These are phyloP conservation scores for Dichomitus squalens DNA, from an alignment of 1,284 basidiomycete genomes.

Conservation along the genomic window DNA sequence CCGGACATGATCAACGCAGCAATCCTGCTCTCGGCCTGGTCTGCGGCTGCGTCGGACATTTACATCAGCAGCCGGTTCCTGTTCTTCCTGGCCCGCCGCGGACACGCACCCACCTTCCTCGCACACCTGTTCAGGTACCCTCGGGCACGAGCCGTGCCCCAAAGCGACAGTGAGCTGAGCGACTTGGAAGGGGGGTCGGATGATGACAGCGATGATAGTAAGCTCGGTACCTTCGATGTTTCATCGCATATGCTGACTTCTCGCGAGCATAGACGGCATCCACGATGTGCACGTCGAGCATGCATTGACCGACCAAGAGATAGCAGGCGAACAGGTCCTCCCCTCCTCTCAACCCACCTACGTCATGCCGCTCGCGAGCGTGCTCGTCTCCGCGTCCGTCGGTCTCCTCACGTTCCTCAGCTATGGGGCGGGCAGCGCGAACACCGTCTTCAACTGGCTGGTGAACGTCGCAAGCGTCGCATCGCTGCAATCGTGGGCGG, in stretches of 20 bases:
- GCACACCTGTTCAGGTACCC: conserved; percentile 28
- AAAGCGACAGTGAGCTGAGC: conserved; percentile 3
- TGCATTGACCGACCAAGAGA: background rate
- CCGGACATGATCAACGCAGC: conserved; percentile 48
- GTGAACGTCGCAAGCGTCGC: conserved; percentile 32
- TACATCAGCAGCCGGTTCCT: conserved; percentile 54
- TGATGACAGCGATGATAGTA: conserved; percentile 8
- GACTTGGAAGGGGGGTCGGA: conserved; percentile 10
- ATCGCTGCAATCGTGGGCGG: conserved; percentile 34
- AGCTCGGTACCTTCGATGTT: background rate
- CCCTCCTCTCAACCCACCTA: conserved; percentile 10
- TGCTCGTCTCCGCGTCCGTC: conserved; percentile 28
- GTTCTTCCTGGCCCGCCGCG: conserved; percentile 48
- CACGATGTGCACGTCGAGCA: background rate
- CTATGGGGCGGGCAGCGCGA: conserved; percentile 13
- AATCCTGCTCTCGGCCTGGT: conserved; percentile 52
- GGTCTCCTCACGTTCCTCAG: conserved; percentile 30
- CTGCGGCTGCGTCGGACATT: conserved; percentile 53
- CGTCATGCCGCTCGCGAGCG: conserved; percentile 30
- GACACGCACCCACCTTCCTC: conserved; percentile 44
- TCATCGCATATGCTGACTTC: background rate
- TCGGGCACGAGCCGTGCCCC: background rate
- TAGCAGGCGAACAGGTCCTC: background rate
- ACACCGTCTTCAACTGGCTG: conserved; percentile 30
- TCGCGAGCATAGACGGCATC: background rate